A percentile compares a stretch with the other conserved stretches of the same genome.
Conservation (phyloP, 495 filamentous ascomycete species). For the Aspergillus biplanus region DNA sequence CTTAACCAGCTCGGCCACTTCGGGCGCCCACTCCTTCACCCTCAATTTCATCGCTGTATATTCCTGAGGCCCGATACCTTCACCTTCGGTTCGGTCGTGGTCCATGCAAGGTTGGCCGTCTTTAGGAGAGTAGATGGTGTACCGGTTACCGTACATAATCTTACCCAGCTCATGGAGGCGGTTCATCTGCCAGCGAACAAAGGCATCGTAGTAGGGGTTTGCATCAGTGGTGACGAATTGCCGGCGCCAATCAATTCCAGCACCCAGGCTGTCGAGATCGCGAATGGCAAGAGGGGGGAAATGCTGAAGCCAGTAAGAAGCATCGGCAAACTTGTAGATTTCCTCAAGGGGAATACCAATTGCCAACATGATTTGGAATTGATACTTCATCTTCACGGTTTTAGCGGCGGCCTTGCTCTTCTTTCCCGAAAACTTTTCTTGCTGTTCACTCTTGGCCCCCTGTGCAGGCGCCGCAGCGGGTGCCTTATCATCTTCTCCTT, state of each 20-base stretch:
- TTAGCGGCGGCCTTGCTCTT: conserved; percentile 95
- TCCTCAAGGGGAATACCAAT: conserved; percentile 81
- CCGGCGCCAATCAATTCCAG: conserved; percentile 88
- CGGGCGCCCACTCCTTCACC: conserved; percentile 83
- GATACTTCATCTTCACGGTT: conserved; percentile 85
- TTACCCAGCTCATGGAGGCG: conserved; percentile 86
- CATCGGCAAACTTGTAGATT: conserved; percentile 89
- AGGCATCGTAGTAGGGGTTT: conserved; percentile 96
- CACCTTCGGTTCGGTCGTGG: conserved; percentile 90
- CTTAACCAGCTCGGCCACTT: conserved; percentile 66
- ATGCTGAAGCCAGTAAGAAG: conserved; percentile 82
- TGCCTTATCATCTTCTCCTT: conserved; percentile 47
- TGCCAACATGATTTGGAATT: conserved; percentile 88
- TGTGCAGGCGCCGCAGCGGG: conserved; percentile 61
- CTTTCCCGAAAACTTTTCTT: conserved; percentile 89
- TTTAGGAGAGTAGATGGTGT: conserved; percentile 95
- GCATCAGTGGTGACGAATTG: conserved; percentile 94
- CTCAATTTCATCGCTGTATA: conserved; percentile 91
- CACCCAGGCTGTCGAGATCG: conserved; percentile 82
- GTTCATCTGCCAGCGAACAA: conserved; percentile 98
- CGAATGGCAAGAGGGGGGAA: conserved; percentile 83
- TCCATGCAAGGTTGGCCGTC: conserved; percentile 98
- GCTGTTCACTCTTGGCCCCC: conserved; percentile 72
- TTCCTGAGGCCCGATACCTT: conserved; percentile 87
- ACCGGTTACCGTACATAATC: conserved; percentile 92